Conservation (phyloP, 345 rosid species). For the Eucalyptus erythrocorys region DNA sequence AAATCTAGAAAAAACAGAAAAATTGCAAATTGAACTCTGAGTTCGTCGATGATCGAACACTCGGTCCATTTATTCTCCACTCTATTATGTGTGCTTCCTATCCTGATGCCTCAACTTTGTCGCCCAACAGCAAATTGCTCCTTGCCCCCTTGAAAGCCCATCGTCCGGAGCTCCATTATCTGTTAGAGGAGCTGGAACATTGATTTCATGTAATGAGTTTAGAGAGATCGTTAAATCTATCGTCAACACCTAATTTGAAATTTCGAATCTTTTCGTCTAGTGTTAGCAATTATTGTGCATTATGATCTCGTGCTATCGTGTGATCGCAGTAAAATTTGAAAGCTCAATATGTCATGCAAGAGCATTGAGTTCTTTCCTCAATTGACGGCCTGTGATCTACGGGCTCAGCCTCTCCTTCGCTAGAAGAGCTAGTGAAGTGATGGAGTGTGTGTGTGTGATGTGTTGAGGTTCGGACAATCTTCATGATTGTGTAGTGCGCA, state of each 20-base stretch:
- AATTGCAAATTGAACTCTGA: neutral
- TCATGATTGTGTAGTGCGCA: too few relatives aligned
- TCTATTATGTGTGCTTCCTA: neutral
- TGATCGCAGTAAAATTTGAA: neutral
- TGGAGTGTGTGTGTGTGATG: neutral
- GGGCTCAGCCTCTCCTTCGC: neutral
- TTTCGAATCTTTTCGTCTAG: neutral
- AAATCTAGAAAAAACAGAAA: too few relatives aligned
- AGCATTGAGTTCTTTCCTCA: neutral
- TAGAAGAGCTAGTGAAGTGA: neutral
- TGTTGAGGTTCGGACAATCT: slow-evolving; percentile 71
- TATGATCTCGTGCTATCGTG: neutral
- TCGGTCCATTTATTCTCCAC: neutral
- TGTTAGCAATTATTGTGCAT: neutral
- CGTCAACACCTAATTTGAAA: neutral
- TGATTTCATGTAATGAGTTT: too few relatives aligned
- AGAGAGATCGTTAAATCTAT: too few relatives aligned
- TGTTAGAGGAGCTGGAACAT: too few relatives aligned
- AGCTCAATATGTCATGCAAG: neutral
- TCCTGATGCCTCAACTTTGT: neutral
- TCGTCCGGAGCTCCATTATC: too few relatives aligned
- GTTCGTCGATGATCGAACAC: neutral
- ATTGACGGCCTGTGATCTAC: neutral
- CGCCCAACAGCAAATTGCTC: too few relatives aligned
- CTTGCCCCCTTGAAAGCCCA: too few relatives aligned